A percentile compares a stretch with the other conserved stretches of the same genome.
Conservation (phyloP, 2,329 filamentous ascomycete species). For the Teratosphaeria epicoccoides region DNA sequence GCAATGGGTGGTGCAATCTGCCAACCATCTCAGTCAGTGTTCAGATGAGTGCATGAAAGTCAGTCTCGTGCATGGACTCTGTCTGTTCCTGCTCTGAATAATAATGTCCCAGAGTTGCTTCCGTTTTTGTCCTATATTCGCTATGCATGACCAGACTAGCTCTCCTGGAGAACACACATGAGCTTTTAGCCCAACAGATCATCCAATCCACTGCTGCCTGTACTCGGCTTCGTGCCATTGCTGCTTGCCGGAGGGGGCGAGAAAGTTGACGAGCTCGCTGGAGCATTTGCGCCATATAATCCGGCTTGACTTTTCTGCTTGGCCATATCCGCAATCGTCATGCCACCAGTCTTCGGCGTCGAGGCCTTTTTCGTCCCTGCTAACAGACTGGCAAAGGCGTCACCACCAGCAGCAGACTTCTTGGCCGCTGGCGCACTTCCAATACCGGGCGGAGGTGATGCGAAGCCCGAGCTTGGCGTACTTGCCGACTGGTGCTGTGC, state of each 20-base stretch:
- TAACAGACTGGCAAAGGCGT: constrained; percentile 86
- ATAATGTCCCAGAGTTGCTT: neutral
- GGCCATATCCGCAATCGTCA: constrained; percentile 86
- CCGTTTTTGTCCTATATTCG: neutral
- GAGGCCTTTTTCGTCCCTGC: constrained; percentile 41
- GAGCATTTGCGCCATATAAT: constrained; percentile 71
- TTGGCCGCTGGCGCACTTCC: constrained; percentile 29
- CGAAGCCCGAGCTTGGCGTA: constrained; percentile 32
- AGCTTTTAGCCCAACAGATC: constrained; percentile 35
- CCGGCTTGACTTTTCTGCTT: constrained; percentile 94
- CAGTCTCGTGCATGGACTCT: neutral
- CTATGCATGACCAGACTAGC: neutral
- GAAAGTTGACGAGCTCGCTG: constrained; percentile 10
- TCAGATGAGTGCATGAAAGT: no score
- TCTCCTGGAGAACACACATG: neutral
- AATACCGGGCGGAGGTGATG: constrained; percentile 24
- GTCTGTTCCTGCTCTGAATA: neutral
- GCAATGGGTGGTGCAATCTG: no score
- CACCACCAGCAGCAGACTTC: constrained; percentile 47
- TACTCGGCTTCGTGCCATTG: constrained; percentile 15
- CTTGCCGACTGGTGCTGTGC: constrained; percentile 25
- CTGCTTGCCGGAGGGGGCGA: constrained; percentile 2
- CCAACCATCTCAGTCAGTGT: no score
- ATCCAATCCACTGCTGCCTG: constrained; percentile 25
- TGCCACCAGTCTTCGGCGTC: constrained; percentile 49